Conservation (phyloP, 2,329 filamentous ascomycete genomes). For the Botryosphaeria dothidea region DNA sequence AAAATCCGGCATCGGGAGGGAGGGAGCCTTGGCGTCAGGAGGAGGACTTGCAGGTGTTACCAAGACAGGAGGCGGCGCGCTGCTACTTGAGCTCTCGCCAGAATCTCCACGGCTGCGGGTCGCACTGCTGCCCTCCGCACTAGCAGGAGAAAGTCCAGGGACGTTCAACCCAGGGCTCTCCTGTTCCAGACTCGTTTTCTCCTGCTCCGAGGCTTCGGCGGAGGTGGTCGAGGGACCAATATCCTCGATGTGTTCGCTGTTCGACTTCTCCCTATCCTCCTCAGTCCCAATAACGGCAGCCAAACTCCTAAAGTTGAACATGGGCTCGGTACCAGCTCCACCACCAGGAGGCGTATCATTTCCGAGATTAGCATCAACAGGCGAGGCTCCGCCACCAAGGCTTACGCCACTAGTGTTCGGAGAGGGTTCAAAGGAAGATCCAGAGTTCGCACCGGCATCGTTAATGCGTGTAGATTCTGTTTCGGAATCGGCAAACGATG, state of each 20-base stretch:
- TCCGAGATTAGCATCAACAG: conserved; percentile 53
- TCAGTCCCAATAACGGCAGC: conserved; percentile 68
- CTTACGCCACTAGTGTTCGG: conserved; percentile 56
- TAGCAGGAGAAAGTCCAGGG: background rate
- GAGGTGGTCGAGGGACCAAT: background rate
- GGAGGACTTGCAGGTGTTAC: conserved; percentile 3
- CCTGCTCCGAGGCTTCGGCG: background rate
- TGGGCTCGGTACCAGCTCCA: conserved; percentile 64
- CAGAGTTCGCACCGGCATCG: conserved; percentile 35
- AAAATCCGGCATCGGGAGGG: conserved; percentile 10
- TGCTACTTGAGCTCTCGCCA: conserved; percentile 15
- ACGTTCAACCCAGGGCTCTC: background rate
- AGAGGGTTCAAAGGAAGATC: conserved; percentile 49
- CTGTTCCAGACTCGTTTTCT: background rate
- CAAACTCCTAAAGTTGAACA: conserved; percentile 90
- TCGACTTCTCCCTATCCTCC: conserved; percentile 13
- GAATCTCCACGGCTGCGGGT: conserved; percentile 4
- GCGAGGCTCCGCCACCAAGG: conserved; percentile 38
- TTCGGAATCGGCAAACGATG: conserved; percentile 59
- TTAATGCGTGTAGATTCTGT: conserved; percentile 28
- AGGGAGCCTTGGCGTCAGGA: background rate
- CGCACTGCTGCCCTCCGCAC: background rate
- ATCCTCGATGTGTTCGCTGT: conserved; percentile 15
- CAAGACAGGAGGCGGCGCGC: background rate
- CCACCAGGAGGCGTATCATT: conserved; percentile 50